phyloP scores from a whole-genome alignment of 352 stramenopile species.

The Pythium utonaiense region DNA sequence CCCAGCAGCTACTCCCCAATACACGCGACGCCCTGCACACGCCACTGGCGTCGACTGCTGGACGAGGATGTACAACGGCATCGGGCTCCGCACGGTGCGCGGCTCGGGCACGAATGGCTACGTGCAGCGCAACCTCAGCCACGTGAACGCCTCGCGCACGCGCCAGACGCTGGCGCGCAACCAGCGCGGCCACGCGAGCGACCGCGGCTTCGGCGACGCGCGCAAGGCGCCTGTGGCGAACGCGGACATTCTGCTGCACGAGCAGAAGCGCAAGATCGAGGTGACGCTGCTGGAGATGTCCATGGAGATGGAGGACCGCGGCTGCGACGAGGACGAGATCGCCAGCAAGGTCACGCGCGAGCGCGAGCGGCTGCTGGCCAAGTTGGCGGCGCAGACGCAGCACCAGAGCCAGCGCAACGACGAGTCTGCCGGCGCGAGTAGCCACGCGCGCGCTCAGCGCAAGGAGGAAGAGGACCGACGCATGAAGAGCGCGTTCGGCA shows the following conservation, averaged over 20 bases:
- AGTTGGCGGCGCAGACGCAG: slow-evolving; percentile 11
- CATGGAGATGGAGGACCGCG: slow-evolving; percentile 73
- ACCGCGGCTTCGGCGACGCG: slow-evolving; percentile 2
- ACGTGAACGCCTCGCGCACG: slow-evolving; percentile 66
- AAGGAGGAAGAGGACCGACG: slow-evolving; percentile 68
- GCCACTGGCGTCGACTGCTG: too few relatives aligned
- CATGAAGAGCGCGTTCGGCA: slow-evolving; percentile 71
- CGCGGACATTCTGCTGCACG: slow-evolving; percentile 77
- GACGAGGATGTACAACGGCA: slow-evolving; percentile 89
- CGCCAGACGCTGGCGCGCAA: slow-evolving; percentile 57
- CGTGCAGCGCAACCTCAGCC: slow-evolving; percentile 82
- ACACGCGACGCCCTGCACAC: not conserved
- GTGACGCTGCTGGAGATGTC: slow-evolving; percentile 76
- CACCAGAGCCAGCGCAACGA: slow-evolving; percentile 17
- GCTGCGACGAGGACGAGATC: slow-evolving; percentile 65
- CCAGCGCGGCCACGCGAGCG: slow-evolving; percentile 19
- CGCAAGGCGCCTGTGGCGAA: slow-evolving; percentile 36
- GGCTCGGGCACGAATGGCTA: slow-evolving; percentile 89
- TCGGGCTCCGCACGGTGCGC: slow-evolving; percentile 78
- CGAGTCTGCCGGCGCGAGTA: slow-evolving; percentile 31
- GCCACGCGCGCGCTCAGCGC: slow-evolving; percentile 48
- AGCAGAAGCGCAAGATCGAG: slow-evolving; percentile 77
- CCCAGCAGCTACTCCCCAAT: not conserved
- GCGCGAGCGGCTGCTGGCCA: slow-evolving; percentile 48
- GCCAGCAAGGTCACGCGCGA: slow-evolving; percentile 54